Base-by-base conservation (phyloP, 106 monocot species). In the Dendrobium catenatum region DNA sequence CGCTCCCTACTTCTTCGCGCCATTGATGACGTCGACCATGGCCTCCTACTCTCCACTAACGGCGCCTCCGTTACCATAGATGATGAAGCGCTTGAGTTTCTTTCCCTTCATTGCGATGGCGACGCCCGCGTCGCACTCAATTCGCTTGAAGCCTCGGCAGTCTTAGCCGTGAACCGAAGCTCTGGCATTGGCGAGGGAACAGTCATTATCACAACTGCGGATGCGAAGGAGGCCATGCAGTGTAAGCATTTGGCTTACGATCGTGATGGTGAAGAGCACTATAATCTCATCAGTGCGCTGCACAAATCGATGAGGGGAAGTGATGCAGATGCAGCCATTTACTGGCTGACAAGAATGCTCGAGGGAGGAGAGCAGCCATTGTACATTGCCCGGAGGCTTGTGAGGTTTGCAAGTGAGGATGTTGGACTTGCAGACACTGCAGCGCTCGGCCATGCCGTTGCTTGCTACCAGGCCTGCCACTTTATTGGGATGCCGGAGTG, bases 261-360 rank as follows among this genome's bases (percentile, higher is more conserved):
- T 74, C 80, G 85, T 19, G 93, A 83, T 5, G 95, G 95, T 0
- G 95, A 95, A 8, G 93, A 95, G 85, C 95, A 95, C 82, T 95
- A 95, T 77, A 93, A 93, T 29, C 61, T 95, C 76, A 95, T 95
- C 75, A 95, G 95, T 66, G 92, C 95, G 2, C 89, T 95, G 2
- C 95, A 95, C 86, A 95, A 95, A 51, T 95, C 95, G 8, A 95
- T 95, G 92, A 78, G 95, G 1, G 92, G 95, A 22, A 79, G 87
- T 15, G 89, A 92, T 33, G 75, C 92, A 0, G 80, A 95, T 27
- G 95, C 95, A 0, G 82, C 92, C 31, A 89, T 95, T 8, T 95
- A 95, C 86, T 95, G 95, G 95, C 80, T 95, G 70, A 91, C 85
- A 10, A 87, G 95, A 48, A 95, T 95, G 93, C 83, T 95, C 4